Conservation (phyloP, 2,329 filamentous ascomycete genomes). For the Exserohilum rostratum region DNA sequence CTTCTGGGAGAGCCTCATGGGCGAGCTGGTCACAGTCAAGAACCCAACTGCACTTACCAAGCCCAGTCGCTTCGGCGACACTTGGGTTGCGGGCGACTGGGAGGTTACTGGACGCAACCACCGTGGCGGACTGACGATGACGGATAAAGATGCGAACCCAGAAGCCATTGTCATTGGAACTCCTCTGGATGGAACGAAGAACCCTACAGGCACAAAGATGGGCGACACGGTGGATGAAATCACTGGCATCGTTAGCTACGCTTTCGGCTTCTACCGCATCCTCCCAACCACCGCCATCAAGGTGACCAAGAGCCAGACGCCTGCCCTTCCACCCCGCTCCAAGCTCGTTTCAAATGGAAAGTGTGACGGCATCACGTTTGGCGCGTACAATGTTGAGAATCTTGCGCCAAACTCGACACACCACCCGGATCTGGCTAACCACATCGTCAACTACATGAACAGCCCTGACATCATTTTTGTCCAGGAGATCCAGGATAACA, state of each 20-base stretch:
- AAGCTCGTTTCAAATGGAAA: constrained; percentile 60
- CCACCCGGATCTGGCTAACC: constrained; percentile 64
- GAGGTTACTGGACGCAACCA: constrained; percentile 65
- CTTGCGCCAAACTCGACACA: constrained; percentile 63
- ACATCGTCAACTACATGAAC: constrained; percentile 69
- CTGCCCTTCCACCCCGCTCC: constrained; percentile 57
- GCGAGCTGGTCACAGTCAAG: constrained; percentile 70
- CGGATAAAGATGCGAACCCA: constrained; percentile 67
- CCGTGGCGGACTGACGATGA: constrained; percentile 69
- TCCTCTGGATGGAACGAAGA: constrained; percentile 69
- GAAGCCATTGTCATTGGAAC: constrained; percentile 70
- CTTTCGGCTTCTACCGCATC: constrained; percentile 72
- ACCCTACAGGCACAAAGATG: constrained; percentile 65
- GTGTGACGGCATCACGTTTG: constrained; percentile 68
- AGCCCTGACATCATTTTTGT: constrained; percentile 70
- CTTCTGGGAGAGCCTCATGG: constrained; percentile 74
- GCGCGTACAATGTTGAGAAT: constrained; percentile 74
- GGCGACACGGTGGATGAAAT: constrained; percentile 70
- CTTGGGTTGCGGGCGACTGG: constrained; percentile 72
- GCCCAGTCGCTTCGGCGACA: constrained; percentile 70
- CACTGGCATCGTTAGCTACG: constrained; percentile 70
- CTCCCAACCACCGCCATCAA: constrained; percentile 66
- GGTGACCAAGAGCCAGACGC: constrained; percentile 53
- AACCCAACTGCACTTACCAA: constrained; percentile 63
- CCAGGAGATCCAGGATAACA: constrained; percentile 74